A percentile compares a stretch with the other conserved stretches of the same genome.
Conservation (phyloP, 352 stramenopile species). For the Phytophthora pluvialis region DNA sequence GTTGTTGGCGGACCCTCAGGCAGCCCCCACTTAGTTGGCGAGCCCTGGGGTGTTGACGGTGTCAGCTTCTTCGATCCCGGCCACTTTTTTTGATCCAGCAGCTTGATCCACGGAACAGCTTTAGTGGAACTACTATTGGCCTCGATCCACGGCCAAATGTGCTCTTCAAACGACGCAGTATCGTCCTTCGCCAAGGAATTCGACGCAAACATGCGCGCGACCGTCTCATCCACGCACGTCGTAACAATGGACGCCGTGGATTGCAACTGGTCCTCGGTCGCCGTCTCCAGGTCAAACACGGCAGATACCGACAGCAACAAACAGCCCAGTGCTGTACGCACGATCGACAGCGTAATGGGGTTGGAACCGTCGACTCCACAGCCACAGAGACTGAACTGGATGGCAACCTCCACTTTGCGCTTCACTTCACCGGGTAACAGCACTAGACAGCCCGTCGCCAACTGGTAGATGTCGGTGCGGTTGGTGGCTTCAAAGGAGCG, state of each 20-base stretch:
- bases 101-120: slow-evolving; percentile 69
- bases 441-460: slow-evolving; percentile 62
- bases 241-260: slow-evolving; percentile 62
- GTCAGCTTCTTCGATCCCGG: slow-evolving; percentile 56
- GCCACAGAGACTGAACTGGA: slow-evolving; percentile 60
- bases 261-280: slow-evolving; percentile 57
- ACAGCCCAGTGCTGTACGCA: slow-evolving; percentile 50
- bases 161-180: slow-evolving; percentile 40
- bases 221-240: slow-evolving; percentile 61
- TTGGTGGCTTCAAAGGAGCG: slow-evolving; percentile 67
- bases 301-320: slow-evolving; percentile 64
- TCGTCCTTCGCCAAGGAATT: slow-evolving; percentile 49
- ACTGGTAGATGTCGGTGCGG: slow-evolving; percentile 62
- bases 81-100: slow-evolving; percentile 77
- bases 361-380: slow-evolving; percentile 39
- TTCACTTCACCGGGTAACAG: slow-evolving; percentile 57
- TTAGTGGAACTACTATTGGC: slow-evolving; percentile 44
- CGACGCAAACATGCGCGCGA: slow-evolving; percentile 52
- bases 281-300: slow-evolving; percentile 68
- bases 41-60: slow-evolving; percentile 26
- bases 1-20: slow-evolving; percentile 16
- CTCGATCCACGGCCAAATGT: slow-evolving; percentile 76
- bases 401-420: slow-evolving; percentile 62
- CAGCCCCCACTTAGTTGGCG: slow-evolving; percentile 35
- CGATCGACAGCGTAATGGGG: slow-evolving; percentile 47